A percentile compares a stretch with the other conserved stretches of the same genome.
Conservation (phyloP, 2,329 filamentous ascomycete genomes). For the Catunica adiposa region DNA sequence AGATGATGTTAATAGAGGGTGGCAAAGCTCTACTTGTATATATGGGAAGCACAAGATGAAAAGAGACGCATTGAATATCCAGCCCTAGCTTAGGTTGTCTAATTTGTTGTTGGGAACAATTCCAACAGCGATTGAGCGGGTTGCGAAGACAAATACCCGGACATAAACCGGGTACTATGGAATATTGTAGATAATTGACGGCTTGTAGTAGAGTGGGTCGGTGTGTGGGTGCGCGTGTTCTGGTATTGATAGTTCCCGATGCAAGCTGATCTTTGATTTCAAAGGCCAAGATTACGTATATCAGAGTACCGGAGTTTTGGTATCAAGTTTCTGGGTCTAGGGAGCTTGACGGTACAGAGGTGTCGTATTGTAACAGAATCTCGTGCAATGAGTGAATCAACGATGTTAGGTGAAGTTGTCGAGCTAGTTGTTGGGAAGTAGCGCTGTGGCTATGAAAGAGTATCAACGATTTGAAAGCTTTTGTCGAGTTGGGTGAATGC, state of each 20-base stretch:
- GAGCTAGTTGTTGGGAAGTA: not conserved
- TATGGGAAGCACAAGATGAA: not conserved
- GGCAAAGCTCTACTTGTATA: no score
- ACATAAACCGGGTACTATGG: not conserved
- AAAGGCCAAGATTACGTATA: not conserved
- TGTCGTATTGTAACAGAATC: no score
- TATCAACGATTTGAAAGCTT: not conserved
- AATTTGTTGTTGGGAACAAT: not conserved
- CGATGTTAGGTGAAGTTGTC: no score
- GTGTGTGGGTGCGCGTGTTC: not conserved
- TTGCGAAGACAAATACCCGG: not conserved
- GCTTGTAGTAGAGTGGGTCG: not conserved
- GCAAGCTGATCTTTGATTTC: no score
- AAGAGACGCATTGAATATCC: not conserved
- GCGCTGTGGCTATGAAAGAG: not conserved
- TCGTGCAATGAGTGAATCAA: no score
- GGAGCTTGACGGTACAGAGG: not conserved
- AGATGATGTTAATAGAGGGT: no score
- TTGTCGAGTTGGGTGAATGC: not conserved
- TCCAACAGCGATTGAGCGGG: not conserved
- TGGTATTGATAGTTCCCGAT: no score
- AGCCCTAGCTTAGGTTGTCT: not conserved
- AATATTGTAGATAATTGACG: not conserved
- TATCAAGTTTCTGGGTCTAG: not conserved
- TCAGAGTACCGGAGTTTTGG: not conserved